Evolutionary conservation across 139 green algal species (phyloP), one percentile per base, ranked within the genome.

Genomic region (Tetratostichococcus sp.): DNA sequence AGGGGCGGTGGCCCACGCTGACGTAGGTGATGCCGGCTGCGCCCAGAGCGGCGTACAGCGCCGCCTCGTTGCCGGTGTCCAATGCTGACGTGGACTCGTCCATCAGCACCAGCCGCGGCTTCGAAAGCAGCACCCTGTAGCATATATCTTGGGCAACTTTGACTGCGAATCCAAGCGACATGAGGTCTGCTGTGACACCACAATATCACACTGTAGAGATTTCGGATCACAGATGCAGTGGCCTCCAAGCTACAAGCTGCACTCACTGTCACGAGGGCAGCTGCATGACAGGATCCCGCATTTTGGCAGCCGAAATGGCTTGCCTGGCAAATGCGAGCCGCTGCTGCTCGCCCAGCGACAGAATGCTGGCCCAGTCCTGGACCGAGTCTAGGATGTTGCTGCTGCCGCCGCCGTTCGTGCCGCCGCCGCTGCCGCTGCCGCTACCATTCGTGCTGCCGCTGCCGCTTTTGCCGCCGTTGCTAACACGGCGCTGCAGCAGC

Each of bases 301-400:
- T n/a, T n/a, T n/a, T n/a, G n/a, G n/a, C 39, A 50, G 39, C 39
- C 6, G 39, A 62, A n/a, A 4, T 22, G 30, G 26, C 73, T 25
- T n/a, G 78, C 77, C 95, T 84, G 14, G 93, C 95, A 86, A 98
- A 98, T 14, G 95, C 95, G 25, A 99, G 82, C 17, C 95, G 88
- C 88, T 98, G 95, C 86, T 99, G 95, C 89, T 98, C 95, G 25
- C 95, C 95, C 39, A 99, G 78, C 0, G 92, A 97, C 62, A 99
- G 81, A 19, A 88, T 86, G 62, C 72, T 78, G 19, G 88, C 79
- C 95, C 95, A 99, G 70, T 98, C 94, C 1, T 87, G 85, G 17
- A 88, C 76, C 0, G 77, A 33, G 75, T 96, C 90, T 35, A 97
- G 81, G 6, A 73, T 69, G 19, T 68, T 67, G 62, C 77, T 69